A percentile compares a stretch with the other conserved stretches of the same genome.
These are phyloP conservation scores for Pyricularia pennisetigena DNA, from an alignment of 2,329 filamentous ascomycete species.

Conservation along the genomic window DNA sequence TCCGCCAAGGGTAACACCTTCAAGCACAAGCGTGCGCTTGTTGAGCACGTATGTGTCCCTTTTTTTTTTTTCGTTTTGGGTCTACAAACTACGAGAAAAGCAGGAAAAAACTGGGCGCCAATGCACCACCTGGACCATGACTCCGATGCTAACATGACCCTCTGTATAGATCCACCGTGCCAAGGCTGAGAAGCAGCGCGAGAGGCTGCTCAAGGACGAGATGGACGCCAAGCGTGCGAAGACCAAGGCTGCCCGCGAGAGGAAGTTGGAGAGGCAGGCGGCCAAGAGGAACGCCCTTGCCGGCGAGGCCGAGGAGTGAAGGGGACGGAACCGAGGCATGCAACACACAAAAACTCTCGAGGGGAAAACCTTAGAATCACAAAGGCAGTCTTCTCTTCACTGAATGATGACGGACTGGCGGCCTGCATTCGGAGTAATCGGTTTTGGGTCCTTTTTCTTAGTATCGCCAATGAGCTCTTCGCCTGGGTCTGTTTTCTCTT, in stretches of 20 bases:
- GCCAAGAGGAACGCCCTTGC: conserved; percentile 84
- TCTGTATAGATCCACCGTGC: conserved; percentile 86
- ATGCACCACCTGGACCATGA: background rate
- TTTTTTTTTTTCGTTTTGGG: background rate
- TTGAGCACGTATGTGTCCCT: conserved; percentile 86
- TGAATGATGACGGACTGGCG: conserved; percentile 33
- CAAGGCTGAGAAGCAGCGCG: conserved; percentile 98
- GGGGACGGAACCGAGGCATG: background rate
- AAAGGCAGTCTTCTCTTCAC: conserved; percentile 17
- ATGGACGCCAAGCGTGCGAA: conserved; percentile 99
- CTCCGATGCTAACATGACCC: conserved; percentile 6
- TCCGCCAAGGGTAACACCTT: conserved; percentile 99
- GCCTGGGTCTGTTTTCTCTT: conserved; percentile 4
- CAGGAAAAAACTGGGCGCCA: background rate
- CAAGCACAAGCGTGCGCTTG: conserved; percentile 99
- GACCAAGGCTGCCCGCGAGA: conserved; percentile 99
- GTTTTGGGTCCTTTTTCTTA: conserved; percentile 35
- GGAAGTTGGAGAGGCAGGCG: conserved; percentile 84
- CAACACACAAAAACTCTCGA: conserved; percentile 5
- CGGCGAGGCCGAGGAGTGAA: conserved; percentile 56
- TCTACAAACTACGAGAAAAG: too few species aligned
- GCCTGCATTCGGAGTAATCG: conserved; percentile 50
- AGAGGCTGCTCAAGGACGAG: conserved; percentile 94
- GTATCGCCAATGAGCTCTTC: conserved; percentile 12
- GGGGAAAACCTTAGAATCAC: conserved; percentile 5